Conservation (phyloP, 2,329 filamentous ascomycete species). For the Fusarium verticillioides region DNA sequence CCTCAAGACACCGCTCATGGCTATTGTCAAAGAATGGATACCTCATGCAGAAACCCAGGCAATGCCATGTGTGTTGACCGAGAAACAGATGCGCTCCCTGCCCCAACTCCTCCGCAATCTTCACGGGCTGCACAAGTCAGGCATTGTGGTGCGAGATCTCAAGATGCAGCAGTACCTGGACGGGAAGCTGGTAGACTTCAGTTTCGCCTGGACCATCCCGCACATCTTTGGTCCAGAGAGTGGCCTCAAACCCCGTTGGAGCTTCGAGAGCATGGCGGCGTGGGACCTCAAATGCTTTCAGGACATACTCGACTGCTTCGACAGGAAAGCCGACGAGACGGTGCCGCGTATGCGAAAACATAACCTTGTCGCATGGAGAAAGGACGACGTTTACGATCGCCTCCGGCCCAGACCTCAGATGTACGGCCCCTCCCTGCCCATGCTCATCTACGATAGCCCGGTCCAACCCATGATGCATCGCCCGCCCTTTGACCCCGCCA, state of each 20-base stretch:
- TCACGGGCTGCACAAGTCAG: constrained; percentile 11
- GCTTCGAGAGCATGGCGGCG: constrained; percentile 23
- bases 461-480: not conserved
- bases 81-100: not conserved
- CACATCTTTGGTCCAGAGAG: constrained; percentile 2
- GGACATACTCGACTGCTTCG: rapidly evolving
- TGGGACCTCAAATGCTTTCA: constrained; percentile 20
- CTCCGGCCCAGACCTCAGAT: not conserved
- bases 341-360: not conserved
- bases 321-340: not conserved
- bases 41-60: not conserved
- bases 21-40: not conserved
- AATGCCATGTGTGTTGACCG: not conserved
- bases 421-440: not conserved
- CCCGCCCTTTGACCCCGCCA: constrained; percentile 10
- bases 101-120: constrained; percentile 5
- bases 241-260: constrained; percentile 5
- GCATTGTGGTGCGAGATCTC: constrained; percentile 24
- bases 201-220: constrained; percentile 26
- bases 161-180: constrained; percentile 8
- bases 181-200: constrained; percentile 11
- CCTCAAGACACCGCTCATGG: not conserved
- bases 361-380: not conserved
- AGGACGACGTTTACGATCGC: rapidly evolving
- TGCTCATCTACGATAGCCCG: not conserved